These are phyloP conservation scores for Syncephalastrum racemosum DNA, from an alignment of 371 early-diverging fungal species.

Conservation along the genomic window DNA sequence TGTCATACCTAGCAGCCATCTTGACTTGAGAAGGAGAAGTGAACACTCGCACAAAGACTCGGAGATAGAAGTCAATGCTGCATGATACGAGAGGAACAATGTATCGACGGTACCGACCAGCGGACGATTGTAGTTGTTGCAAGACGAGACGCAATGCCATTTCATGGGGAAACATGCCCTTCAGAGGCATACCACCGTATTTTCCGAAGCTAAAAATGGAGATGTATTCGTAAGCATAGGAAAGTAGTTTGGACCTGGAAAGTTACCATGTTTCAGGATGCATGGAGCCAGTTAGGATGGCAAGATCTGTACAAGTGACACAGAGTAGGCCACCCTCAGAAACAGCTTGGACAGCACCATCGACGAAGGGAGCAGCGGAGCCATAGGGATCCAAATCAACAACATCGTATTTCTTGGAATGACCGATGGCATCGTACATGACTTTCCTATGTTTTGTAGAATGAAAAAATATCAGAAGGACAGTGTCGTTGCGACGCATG, in stretches of 20 bases:
- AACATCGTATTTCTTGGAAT: conserved; percentile 69
- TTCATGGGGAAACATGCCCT: conserved; percentile 82
- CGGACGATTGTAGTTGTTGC: conserved; percentile 82
- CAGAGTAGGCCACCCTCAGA: conserved; percentile 95
- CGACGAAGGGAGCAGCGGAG: conserved; percentile 95
- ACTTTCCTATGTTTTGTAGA: conserved; percentile 51
- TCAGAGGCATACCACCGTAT: conserved; percentile 93
- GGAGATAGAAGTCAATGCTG: conserved; percentile 99
- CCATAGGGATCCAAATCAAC: conserved; percentile 99
- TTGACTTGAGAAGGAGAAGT: conserved; percentile 79
- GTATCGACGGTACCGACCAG: conserved; percentile 83
- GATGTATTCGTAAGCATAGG: not conserved
- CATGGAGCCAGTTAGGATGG: conserved; percentile 91
- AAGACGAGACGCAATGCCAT: conserved; percentile 91
- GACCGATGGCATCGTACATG: conserved; percentile 78
- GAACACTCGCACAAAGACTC: conserved; percentile 97
- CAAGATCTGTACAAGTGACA: conserved; percentile 99
- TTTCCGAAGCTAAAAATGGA: conserved; percentile 76
- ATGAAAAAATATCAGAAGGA: not conserved
- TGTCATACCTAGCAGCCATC: conserved; percentile 65
- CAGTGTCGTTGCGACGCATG: not conserved
- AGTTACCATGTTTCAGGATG: conserved; percentile 86
- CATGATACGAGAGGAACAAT: conserved; percentile 94
- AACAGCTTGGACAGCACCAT: conserved; percentile 94
- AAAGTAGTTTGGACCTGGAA: not conserved